Evolutionary conservation across 768 basidiomycete genomes (phyloP).

Genomic region (Boletus tylopilopsis): DNA sequence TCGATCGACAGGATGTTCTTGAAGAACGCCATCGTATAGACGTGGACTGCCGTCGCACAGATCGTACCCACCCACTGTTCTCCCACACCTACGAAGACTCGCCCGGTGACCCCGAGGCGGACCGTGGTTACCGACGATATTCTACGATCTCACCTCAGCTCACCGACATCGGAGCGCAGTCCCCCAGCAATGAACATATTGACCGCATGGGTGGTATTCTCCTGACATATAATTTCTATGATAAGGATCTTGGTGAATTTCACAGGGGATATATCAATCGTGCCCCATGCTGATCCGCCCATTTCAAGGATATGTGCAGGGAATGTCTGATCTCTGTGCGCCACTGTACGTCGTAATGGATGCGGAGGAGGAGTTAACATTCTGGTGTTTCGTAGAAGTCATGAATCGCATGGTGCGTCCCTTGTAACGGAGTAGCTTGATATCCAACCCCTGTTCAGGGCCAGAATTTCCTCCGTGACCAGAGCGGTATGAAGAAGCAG

Average conservation of each 20-base stretch:
- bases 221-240: slow-evolving; percentile 87
- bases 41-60: slow-evolving; percentile 95
- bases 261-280: background rate
- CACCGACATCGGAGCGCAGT: slow-evolving; percentile 78
- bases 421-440: background rate
- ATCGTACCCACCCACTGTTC: slow-evolving; percentile 90
- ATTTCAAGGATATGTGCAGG: slow-evolving; percentile 85
- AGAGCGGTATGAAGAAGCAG: slow-evolving; percentile 97
- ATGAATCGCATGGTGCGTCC: slow-evolving; percentile 90
- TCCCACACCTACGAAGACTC: slow-evolving; percentile 41
- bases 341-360: slow-evolving; percentile 91
- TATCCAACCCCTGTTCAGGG: slow-evolving; percentile 48
- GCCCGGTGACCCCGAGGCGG: slow-evolving; percentile 50
- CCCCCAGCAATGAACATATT: slow-evolving; percentile 88
- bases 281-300: background rate
- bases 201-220: slow-evolving; percentile 83
- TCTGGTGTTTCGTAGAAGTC: slow-evolving; percentile 94
- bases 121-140: slow-evolving; percentile 44
- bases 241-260: slow-evolving; percentile 77
- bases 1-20: slow-evolving; percentile 71
- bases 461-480: slow-evolving; percentile 92
- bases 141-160: slow-evolving; percentile 74
- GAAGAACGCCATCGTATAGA: slow-evolving; percentile 95
- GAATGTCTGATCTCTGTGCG: slow-evolving; percentile 95
- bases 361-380: slow-evolving; percentile 85